A percentile compares a stretch with the other conserved stretches of the same genome.
phyloP scores from a whole-genome alignment of 1,284 basidiomycete genomes.

The Caloboletus firmus region DNA sequence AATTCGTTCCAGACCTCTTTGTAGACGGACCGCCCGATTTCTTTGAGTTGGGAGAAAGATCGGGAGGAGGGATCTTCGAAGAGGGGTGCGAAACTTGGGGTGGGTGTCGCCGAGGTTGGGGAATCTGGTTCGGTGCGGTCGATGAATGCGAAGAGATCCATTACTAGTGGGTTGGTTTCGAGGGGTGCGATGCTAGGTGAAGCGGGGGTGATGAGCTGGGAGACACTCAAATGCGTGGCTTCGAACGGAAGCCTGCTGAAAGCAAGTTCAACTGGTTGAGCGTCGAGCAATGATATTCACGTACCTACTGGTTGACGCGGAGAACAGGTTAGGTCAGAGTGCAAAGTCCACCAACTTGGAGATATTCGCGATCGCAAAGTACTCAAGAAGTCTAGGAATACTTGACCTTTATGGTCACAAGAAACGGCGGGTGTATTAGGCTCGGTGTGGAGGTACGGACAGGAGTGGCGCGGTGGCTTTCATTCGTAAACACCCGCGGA shows the following conservation, averaged over 20 bases:
- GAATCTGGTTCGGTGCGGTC: slow-evolving; percentile 27
- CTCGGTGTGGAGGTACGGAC: not conserved
- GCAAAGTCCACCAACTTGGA: too few species aligned
- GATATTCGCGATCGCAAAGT: not conserved
- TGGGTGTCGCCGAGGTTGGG: slow-evolving; percentile 4
- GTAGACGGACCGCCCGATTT: slow-evolving; percentile 24
- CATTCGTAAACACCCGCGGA: not conserved
- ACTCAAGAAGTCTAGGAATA: not conserved
- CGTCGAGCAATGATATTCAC: not conserved
- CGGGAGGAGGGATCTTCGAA: not conserved
- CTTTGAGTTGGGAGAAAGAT: slow-evolving; percentile 10
- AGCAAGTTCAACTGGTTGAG: not conserved
- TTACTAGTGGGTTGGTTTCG: not conserved
- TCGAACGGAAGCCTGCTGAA: not conserved
- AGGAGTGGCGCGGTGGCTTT: not conserved
- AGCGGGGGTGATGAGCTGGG: too few species aligned
- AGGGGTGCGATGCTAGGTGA: not conserved
- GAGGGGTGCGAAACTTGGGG: not conserved
- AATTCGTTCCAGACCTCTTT: slow-evolving; percentile 37
- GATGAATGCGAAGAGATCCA: slow-evolving; percentile 21
- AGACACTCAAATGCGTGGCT: not conserved
- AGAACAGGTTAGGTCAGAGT: not conserved
- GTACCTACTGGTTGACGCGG: too few species aligned
- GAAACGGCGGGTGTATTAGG: not conserved
- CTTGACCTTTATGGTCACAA: not conserved